Conservation (phyloP, 352 stramenopile genomes). For the Phytophthora colocasiae region DNA sequence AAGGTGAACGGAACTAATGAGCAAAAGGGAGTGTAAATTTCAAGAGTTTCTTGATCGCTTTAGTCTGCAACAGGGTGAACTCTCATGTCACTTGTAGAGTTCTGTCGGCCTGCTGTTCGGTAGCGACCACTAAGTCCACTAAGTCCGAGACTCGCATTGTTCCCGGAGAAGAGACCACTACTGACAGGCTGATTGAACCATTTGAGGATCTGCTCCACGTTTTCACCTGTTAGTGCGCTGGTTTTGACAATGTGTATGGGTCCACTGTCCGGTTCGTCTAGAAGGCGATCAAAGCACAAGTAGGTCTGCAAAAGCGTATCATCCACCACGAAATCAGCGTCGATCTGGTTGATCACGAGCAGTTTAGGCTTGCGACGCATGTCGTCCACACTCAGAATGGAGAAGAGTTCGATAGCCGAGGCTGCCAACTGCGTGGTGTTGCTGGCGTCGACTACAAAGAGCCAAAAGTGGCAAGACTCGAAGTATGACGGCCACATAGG, state of each 20-base stretch:
- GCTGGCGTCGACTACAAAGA: slow-evolving; percentile 74
- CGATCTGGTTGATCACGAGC: slow-evolving; percentile 77
- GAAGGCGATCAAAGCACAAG: slow-evolving; percentile 60
- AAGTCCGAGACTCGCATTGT: slow-evolving; percentile 19
- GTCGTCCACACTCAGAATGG: slow-evolving; percentile 53
- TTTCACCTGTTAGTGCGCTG: slow-evolving; percentile 66
- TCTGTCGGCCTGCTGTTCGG: slow-evolving; percentile 19
- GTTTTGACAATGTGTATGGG: slow-evolving; percentile 64
- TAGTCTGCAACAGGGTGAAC: slow-evolving; percentile 42
- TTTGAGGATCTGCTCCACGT: slow-evolving; percentile 61
- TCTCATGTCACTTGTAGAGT: slow-evolving; percentile 31
- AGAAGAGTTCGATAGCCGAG: slow-evolving; percentile 70
- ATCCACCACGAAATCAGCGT: slow-evolving; percentile 54
- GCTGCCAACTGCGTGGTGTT: slow-evolving; percentile 57
- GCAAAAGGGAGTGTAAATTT: background rate
- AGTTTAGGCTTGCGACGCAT: slow-evolving; percentile 72
- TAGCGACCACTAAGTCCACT: slow-evolving; percentile 30
- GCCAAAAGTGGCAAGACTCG: slow-evolving; percentile 66
- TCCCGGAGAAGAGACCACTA: slow-evolving; percentile 25
- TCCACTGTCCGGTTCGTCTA: slow-evolving; percentile 37
- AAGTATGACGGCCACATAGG: slow-evolving; percentile 82
- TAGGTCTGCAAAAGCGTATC: slow-evolving; percentile 60
- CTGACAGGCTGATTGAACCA: slow-evolving; percentile 53
- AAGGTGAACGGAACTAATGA: slow-evolving; percentile 66
- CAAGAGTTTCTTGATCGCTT: background rate